phyloP scores from a whole-genome alignment of 805 yeast genomes.

The Metschnikowia corniflorae region DNA sequence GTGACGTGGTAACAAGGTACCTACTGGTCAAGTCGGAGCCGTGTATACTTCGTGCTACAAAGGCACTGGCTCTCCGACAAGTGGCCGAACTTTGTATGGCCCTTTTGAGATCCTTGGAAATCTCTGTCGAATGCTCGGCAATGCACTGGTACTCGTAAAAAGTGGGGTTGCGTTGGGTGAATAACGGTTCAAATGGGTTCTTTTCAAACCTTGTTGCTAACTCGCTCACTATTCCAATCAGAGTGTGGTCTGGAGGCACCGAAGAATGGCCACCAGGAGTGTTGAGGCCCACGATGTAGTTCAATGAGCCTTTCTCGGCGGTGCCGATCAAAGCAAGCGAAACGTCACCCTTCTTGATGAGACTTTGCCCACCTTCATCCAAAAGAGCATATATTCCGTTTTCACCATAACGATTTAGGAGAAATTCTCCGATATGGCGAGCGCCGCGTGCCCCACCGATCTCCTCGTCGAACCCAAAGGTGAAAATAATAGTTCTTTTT shows the following conservation, averaged over 20 bases:
- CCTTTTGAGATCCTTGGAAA: constrained; percentile 31
- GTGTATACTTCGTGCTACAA: no score
- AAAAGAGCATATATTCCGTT: constrained; percentile 42
- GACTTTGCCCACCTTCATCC: constrained; percentile 36
- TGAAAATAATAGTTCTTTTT: constrained; percentile 41
- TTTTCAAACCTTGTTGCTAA: constrained; percentile 39
- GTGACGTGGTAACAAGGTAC: constrained; percentile 44
- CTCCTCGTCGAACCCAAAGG: constrained; percentile 53
- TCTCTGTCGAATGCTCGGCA: constrained; percentile 40
- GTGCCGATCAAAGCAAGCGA: constrained; percentile 33
- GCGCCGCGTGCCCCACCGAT: constrained; percentile 42
- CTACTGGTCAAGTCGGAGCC: constrained; percentile 24
- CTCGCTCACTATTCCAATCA: constrained; percentile 45
- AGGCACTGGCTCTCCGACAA: no score
- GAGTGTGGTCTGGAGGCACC: constrained; percentile 47
- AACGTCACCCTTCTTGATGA: constrained; percentile 25
- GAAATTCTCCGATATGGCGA: constrained; percentile 28
- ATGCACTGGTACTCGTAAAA: constrained; percentile 42
- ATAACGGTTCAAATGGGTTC: constrained; percentile 31
- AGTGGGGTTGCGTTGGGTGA: constrained; percentile 43
- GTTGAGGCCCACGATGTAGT: constrained; percentile 37
- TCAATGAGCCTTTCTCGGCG: constrained; percentile 47
- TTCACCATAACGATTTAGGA: constrained; percentile 38
- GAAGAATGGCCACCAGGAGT: constrained; percentile 53
- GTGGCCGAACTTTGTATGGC: constrained; percentile 40